These are phyloP conservation scores for Candida pseudofarinosa DNA, from an alignment of 805 yeast species.

Conservation along the genomic window DNA sequence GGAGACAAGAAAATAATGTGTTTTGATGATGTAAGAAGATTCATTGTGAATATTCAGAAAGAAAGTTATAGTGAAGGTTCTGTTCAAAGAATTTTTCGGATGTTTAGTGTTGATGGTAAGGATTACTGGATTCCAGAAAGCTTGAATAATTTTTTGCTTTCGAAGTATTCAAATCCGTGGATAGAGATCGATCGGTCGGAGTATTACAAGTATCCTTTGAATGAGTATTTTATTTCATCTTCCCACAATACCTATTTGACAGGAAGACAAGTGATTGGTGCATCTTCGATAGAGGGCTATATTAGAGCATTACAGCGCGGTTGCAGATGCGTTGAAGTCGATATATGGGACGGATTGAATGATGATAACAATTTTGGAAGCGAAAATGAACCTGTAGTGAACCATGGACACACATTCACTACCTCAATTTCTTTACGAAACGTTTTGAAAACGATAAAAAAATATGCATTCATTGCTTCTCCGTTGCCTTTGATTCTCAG, in stretches of 20 bases:
- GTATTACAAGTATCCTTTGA: constrained; percentile 53
- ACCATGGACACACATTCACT: constrained; percentile 86
- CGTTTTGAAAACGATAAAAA: constrained; percentile 69
- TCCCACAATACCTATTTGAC: constrained; percentile 90
- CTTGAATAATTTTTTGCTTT: constrained; percentile 33
- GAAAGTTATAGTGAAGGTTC: constrained; percentile 33
- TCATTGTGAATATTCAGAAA: constrained; percentile 45
- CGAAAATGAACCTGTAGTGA: constrained; percentile 71
- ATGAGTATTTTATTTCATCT: constrained; percentile 84
- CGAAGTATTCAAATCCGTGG: constrained; percentile 21
- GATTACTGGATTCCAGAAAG: constrained; percentile 20
- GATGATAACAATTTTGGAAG: constrained; percentile 13
- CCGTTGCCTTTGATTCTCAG: constrained; percentile 85
- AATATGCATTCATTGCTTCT: constrained; percentile 84
- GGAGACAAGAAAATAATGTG: constrained; percentile 16
- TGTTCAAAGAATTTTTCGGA: constrained; percentile 25
- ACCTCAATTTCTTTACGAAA: constrained; percentile 63
- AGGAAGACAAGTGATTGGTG: constrained; percentile 86
- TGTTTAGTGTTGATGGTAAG: constrained; percentile 18
- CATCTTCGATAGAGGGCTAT: constrained; percentile 86
- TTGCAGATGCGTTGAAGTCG: constrained; percentile 92
- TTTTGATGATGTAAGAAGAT: constrained; percentile 24
- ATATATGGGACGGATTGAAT: constrained; percentile 81
- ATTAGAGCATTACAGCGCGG: constrained; percentile 84
- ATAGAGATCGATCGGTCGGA: constrained; percentile 7